These are phyloP conservation scores for Geranium incanum DNA, from an alignment of 441 rosid species.

Conservation along the genomic window DNA sequence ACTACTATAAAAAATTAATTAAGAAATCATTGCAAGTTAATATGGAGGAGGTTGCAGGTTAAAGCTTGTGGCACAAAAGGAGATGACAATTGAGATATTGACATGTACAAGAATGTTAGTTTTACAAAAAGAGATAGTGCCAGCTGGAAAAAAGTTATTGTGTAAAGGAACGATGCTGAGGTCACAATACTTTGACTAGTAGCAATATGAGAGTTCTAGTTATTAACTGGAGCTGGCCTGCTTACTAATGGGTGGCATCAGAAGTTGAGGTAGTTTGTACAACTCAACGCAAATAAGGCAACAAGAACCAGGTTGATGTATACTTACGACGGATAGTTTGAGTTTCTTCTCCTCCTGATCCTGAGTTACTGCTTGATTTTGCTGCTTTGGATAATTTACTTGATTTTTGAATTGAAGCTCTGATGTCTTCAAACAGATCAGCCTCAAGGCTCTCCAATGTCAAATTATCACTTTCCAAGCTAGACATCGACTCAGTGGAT, in stretches of 20 bases:
- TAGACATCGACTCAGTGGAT: constrained; percentile 75
- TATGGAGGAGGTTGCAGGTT: not conserved
- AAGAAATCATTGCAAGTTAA: not conserved
- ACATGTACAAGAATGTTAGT: not conserved
- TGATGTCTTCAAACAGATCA: constrained; percentile 63
- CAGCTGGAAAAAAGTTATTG: not conserved
- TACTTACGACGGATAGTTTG: constrained; percentile 41
- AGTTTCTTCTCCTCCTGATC: constrained; percentile 25
- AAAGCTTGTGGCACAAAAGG: not conserved
- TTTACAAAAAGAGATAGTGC: constrained; percentile 7
- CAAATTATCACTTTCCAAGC: constrained; percentile 58
- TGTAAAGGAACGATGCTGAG: not conserved
- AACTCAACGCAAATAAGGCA: not conserved
- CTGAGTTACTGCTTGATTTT: constrained; percentile 30
- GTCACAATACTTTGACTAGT: constrained; percentile 4
- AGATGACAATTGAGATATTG: not conserved
- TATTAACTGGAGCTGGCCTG: not conserved
- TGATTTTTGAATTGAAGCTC: constrained; percentile 73
- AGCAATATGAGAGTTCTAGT: constrained; percentile 1
- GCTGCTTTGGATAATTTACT: constrained; percentile 27
- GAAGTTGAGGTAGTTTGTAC: not conserved
- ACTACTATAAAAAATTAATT: not conserved
- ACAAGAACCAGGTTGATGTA: constrained; percentile 12
- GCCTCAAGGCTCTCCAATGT: constrained; percentile 40
- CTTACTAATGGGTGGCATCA: not conserved